Base-by-base conservation (phyloP, 257 asterid genomes). In the Striga asiatica region DNA sequence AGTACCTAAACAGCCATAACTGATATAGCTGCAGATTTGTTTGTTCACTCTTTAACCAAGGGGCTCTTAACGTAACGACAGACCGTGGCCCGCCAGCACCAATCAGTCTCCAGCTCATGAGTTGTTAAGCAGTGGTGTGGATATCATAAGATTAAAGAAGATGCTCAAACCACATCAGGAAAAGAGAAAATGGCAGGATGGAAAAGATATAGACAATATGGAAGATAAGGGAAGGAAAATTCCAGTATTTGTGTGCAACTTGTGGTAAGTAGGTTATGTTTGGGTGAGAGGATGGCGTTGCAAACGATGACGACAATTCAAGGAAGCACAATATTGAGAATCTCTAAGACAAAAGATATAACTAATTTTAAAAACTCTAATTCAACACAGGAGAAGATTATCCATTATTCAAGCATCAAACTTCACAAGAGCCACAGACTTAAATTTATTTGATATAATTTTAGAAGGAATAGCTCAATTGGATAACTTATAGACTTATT, bases 71-170 rank as follows among this genome's bases (percentile, higher is more conserved):
- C 7, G 39, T 13, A 46, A 22, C 50, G 28, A 54, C 0, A 54
- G 45, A 51, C 55, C 51, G 23, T 46, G 38, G 58, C 48, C 24
- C 28, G 35, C 24, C 52, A 37, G 37, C 58, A 55, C n/a, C 12
- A 54, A 32, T 51, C 60, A 28, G 18, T 50, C 54, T 58, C 27
- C 4, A 34, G 41, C 59, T 13, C 5, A 16, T 17, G 35, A 27
- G 51, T 23, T 50, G 3, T 39, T 9, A 62, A 17, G 18, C 46
- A 20, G 54, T 12, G 8, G 17, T 28, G 8, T 39, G 67, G 53
- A 62, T 62, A 18, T 61, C 41, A 28, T 28, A 53, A 14, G 17
- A 41, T 41, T 27, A 18, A 34, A 48, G 34, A 9, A 20, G 14
- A 35, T 29, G 29, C 32, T 21, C 23, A 3, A 39, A 41, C 0